Evolutionary conservation across 306 rosid species (phyloP), one percentile per base, ranked within the genome.

Genomic region (Glycine soja): DNA sequence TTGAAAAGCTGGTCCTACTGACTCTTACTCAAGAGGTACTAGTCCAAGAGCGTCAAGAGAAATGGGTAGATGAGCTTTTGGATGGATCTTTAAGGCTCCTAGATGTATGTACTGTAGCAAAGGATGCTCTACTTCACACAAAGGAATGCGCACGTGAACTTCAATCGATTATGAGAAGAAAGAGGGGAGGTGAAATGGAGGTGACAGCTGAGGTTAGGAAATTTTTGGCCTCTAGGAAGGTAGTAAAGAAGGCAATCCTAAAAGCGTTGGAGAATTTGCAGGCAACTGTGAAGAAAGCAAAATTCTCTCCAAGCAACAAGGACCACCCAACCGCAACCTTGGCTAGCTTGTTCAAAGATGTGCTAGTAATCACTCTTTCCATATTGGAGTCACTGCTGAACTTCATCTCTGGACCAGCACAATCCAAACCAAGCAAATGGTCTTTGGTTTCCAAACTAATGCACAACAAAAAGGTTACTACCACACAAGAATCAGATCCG

Each of bases 171-270:
- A 77, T 88, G 50, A 77, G 90, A 74, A 83, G 88, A 77, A 88
- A 85, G 83, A 83, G 88, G 10, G 87, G 87, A 1, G 87, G 86
- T 19, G 88, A 85, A 77, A 16, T 83, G 80, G 90, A 88, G 65
- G 72, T 85, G 34, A 43, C 70, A 36, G 73, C 81, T 1, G 90
- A 88, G 74, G 84, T 69, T 4, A 80, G 74, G 9, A 88, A 88
- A 77, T 85, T 82, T 77, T 68, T 88, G 84, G 84, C 87, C 76
- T 85, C 88, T 53, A 88, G 90, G 82, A 88, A 88, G 84, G 71
- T 88, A 18, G 87, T 85, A 0, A 88, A 74, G 18, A 88, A 83
- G 75, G 88, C 82, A 48, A 78, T 88, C 72, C 62, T 61, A 68
- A 88, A 82, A 71, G 86, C 85, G 16, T 79, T 87, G 75, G 85